These are phyloP conservation scores for Dillenia turbinata DNA, from an alignment of 164 flowering plant species.

Conservation along the genomic window DNA sequence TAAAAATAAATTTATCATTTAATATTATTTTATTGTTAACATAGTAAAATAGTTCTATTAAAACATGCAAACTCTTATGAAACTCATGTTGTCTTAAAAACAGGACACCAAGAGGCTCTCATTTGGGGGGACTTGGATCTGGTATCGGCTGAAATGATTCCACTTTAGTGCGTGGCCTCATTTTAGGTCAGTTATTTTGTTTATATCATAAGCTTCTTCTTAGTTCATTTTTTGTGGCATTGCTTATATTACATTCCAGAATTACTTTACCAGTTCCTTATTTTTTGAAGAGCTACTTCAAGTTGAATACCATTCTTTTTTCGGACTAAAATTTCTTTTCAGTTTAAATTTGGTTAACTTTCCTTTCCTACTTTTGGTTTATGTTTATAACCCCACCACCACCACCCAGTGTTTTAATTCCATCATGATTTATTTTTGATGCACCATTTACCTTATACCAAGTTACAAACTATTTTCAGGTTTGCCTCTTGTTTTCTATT, in stretches of 20 bases:
- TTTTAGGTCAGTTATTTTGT: constrained; percentile 92
- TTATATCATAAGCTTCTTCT: constrained; percentile 48
- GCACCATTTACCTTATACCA: constrained; percentile 4
- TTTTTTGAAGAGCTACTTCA: constrained; percentile 20
- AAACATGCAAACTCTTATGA: constrained; percentile 64
- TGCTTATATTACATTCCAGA: constrained; percentile 44
- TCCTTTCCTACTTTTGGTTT: constrained; percentile 3
- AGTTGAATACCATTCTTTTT: constrained; percentile 23
- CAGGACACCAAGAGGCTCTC: constrained; percentile 97
- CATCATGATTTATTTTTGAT: constrained; percentile 18
- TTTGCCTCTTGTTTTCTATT: not conserved
- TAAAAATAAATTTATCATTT: too few relatives aligned
- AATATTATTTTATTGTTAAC: too few relatives aligned
- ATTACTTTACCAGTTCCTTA: constrained; percentile 41
- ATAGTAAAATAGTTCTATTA: constrained; percentile 26
- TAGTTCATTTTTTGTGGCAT: constrained; percentile 55
- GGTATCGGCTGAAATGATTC: constrained; percentile 89
- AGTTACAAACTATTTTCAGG: constrained; percentile 1
- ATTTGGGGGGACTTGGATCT: constrained; percentile 90
- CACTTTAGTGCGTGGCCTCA: constrained; percentile 88
- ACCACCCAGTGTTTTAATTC: constrained; percentile 12
- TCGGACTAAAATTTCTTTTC: constrained; percentile 12
- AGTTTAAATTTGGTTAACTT: not conserved
- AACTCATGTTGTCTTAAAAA: constrained; percentile 92
- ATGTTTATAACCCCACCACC: not conserved